Evolutionary conservation across 78 protist species (phyloP), one percentile per base, ranked within the genome.

Genomic region (Diacronema lutheri): DNA sequence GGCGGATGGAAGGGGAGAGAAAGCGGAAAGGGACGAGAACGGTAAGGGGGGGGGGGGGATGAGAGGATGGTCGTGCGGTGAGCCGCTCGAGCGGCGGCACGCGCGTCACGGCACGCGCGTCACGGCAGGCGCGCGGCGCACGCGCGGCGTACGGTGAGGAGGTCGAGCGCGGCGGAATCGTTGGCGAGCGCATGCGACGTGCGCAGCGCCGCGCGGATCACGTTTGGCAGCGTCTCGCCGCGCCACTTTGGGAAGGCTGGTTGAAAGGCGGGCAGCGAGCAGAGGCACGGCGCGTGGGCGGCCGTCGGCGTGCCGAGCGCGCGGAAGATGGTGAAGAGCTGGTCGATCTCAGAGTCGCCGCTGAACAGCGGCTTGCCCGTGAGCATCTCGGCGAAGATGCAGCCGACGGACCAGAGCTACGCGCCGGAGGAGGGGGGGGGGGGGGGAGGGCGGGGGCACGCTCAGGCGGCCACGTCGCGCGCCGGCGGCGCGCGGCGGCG

Each of bases 231-330:
- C 40, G 89, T 61, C 84, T 84, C 85, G 13, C 90, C 89, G 9
- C 81, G 56, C 94, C 91, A 94, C 11, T 81, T 66, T 61, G 96
- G 98, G 74, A 95, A 94, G 16, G 88, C 66, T 10, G 83, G 14
- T 31, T 90, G 86, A 61, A 41, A 86, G 68, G 93, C 91, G 55
- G 97, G 96, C 68, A 97, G 91, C 35, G 37, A 11, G 9, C 88
- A 56, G 40, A 97, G 90, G 64, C 92, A 95, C 13, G 92, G 95
- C 97, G 96, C 95, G 20, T 33, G n/a, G 20, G 57, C 56, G 4
- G 91, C 96, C 26, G 38, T 88, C 1, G 98, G 99, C 0, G 97
- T 95, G 61, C 98, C 98, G 20, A 68, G 68, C 31, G 68, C 0
- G 19, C 46, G 7, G 78, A 87, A 91, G 46, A 91, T 91, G 41